Evolutionary conservation across 768 basidiomycete species (phyloP), one percentile per base, ranked within the genome.

Genomic region (Naganishia onofrii): DNA sequence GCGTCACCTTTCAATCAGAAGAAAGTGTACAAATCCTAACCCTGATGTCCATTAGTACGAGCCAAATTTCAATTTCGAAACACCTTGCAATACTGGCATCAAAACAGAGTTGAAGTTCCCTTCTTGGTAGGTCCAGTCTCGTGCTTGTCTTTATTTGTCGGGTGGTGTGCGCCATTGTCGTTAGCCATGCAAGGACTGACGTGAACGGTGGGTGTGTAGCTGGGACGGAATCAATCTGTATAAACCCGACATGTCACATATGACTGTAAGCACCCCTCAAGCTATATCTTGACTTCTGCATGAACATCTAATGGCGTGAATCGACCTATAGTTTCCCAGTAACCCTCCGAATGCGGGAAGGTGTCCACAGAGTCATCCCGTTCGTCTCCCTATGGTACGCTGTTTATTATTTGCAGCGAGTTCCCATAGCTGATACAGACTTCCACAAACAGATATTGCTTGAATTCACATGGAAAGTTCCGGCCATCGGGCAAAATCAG

Each of bases 191-290:
- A n/a, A n/a, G n/a, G n/a, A n/a, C n/a, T n/a, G n/a, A n/a, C n/a
- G n/a, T n/a, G n/a, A n/a, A n/a, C n/a, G n/a, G n/a, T n/a, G n/a
- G n/a, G n/a, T 75, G 17, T 52, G 65, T 0, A 77, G 79, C 67
- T 80, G 79, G 79, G 76, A 80, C 52, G 79, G 79, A 44, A 67
- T 75, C 29, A 77, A 80, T 68, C 71, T 79, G 2, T 78, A 75
- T 65, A 75, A 74, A 54, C 3, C 63, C 0, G 77, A 79, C 57
- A 56, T 56, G 31, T 73, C 74, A 0, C 79, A 80, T 69, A 74
- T 79, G 69, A 31, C 68, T 9, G 60, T 63, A 63, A 15, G 60
- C 17, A 38, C 34, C 17, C 9, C 38, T 1, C 29, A 28, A 17
- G n/a, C n/a, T 3, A 32, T 10, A 1, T 32, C 29, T 28, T 29